Conservation (phyloP, 345 rosid species). For the Erucastrum elatum region DNA sequence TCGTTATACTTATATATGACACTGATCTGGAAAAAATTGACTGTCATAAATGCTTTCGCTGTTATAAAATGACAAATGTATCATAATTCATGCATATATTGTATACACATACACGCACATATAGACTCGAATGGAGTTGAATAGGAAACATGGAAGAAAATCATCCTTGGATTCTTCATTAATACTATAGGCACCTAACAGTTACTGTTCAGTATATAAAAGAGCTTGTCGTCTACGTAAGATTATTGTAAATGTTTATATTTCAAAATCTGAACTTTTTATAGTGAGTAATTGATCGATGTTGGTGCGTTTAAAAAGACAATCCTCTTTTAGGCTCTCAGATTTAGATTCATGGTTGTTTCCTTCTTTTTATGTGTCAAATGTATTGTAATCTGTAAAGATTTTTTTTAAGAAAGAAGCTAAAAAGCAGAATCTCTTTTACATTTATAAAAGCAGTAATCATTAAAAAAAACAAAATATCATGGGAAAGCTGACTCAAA, state of each 20-base stretch:
- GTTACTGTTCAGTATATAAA: slow-evolving; percentile 1
- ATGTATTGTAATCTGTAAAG: slow-evolving; percentile 17
- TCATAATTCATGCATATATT: slow-evolving; percentile 1
- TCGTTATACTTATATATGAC: not conserved
- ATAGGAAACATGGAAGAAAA: slow-evolving; percentile 31
- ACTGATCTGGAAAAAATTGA: slow-evolving; percentile 29
- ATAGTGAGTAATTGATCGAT: slow-evolving; percentile 18
- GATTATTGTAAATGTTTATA: not conserved
- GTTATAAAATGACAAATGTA: slow-evolving; percentile 10
- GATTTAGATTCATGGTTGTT: slow-evolving; percentile 25
- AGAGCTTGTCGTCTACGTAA: not conserved
- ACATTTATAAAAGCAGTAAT: slow-evolving; percentile 16
- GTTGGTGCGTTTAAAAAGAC: slow-evolving; percentile 36
- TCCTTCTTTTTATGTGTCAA: slow-evolving; percentile 37
- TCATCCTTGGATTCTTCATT: slow-evolving; percentile 41
- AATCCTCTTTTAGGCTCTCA: slow-evolving; percentile 38
- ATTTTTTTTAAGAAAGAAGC: slow-evolving; percentile 24
- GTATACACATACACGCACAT: not conserved
- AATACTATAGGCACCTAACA: slow-evolving; percentile 33
- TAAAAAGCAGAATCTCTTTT: slow-evolving; percentile 22
- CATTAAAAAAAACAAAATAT: not conserved
- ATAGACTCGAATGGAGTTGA: slow-evolving; percentile 21
- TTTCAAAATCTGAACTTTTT: not conserved
- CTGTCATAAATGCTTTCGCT: slow-evolving; percentile 20
- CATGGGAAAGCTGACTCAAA: slow-evolving; percentile 1